A percentile compares a stretch with the other conserved stretches of the same genome.
These are phyloP conservation scores for Acanthamoeba royreba DNA, from an alignment of 208 protist species.

Conservation along the genomic window DNA sequence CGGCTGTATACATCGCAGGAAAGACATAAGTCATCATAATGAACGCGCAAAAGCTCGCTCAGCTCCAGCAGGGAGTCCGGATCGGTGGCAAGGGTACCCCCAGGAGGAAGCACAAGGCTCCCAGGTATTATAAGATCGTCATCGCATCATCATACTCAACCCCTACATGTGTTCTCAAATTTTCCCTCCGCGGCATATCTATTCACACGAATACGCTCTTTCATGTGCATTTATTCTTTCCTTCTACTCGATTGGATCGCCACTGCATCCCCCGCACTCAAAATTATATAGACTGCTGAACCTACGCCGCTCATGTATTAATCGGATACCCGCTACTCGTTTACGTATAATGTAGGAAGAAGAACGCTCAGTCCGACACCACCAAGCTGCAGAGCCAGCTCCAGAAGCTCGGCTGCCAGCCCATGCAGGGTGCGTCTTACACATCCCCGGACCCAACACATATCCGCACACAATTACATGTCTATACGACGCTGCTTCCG, in stretches of 20 bases:
- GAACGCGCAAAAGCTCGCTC: constrained; percentile 8
- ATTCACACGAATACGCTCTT: neutral
- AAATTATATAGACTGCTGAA: no score
- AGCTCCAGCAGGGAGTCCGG: constrained; percentile 80
- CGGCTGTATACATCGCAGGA: neutral
- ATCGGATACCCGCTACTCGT: no score
- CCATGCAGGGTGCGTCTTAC: constrained; percentile 88
- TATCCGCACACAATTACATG: neutral
- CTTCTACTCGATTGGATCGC: no score
- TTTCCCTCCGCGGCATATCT: neutral
- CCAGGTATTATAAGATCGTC: neutral
- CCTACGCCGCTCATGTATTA: no score
- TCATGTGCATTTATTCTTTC: no score
- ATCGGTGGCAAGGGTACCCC: constrained; percentile 95
- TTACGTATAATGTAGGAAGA: neutral
- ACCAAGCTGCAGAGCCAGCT: constrained; percentile 93
- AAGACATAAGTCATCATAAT: no score
- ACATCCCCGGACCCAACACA: neutral
- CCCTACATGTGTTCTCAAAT: no score
- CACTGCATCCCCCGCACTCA: no score
- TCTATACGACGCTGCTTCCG: neutral
- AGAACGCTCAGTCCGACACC: constrained; percentile 83
- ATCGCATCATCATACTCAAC: neutral
- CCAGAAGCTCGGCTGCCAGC: constrained; percentile 91
- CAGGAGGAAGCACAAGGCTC: constrained; percentile 85